Percentiles rank a stretch among this genome's conserved stretches.
These are phyloP conservation scores for Euphorbia tirucalli DNA, from an alignment of 345 rosid genomes.

Conservation along the genomic window DNA sequence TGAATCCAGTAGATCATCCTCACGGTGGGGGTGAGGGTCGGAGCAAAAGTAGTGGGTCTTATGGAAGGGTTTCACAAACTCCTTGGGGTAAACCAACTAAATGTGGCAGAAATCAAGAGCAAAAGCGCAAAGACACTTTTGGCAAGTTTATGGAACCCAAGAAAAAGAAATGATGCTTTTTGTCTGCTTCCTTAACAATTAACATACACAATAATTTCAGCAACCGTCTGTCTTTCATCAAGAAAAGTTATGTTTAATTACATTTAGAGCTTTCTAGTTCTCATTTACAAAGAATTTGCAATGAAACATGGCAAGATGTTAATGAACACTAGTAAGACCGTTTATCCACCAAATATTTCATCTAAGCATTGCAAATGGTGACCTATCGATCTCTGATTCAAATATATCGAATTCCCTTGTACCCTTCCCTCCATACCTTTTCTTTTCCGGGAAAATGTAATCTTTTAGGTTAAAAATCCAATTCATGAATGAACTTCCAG, in stretches of 20 bases:
- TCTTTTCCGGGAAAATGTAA: too few species aligned
- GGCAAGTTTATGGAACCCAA: not conserved
- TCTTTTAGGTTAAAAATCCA: too few species aligned
- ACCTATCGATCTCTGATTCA: too few species aligned
- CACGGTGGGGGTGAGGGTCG: conserved; percentile 95
- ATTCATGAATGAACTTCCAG: too few species aligned
- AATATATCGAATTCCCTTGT: too few species aligned
- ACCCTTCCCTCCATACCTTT: too few species aligned
- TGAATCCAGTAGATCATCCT: conserved; percentile 90
- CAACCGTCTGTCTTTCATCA: not conserved
- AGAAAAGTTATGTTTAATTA: not conserved
- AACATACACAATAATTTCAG: not conserved
- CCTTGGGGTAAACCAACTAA: conserved; percentile 96
- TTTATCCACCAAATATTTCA: too few species aligned
- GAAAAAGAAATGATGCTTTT: not conserved
- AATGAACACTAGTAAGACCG: too few species aligned
- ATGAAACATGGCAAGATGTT: too few species aligned
- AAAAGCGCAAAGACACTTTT: not conserved
- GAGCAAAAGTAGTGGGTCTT: conserved; percentile 76
- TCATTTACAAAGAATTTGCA: too few species aligned
- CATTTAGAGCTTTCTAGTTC: not conserved
- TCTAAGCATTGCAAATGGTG: too few species aligned
- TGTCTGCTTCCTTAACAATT: not conserved
- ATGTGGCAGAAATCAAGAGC: conserved; percentile 36
- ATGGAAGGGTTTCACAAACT: conserved; percentile 56